phyloP scores from a whole-genome alignment of 2,329 filamentous ascomycete species.

The Stachybotrys elegans region DNA sequence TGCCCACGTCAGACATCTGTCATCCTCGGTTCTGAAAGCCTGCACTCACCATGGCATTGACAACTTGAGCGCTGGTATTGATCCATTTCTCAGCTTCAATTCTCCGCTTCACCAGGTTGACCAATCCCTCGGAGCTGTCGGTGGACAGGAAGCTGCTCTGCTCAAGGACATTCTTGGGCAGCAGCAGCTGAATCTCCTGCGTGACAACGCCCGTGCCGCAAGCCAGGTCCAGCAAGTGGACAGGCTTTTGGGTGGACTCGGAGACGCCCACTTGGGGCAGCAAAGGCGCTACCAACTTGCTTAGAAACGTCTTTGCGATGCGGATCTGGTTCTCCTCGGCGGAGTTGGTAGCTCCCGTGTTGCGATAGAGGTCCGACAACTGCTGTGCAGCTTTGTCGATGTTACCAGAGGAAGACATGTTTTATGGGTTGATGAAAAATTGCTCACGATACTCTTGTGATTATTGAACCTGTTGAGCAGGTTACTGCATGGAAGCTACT shows the following conservation, averaged over 20 bases:
- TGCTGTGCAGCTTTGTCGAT: background rate
- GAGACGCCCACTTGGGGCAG: slow-evolving; percentile 19
- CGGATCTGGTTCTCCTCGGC: background rate
- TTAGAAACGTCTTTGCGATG: slow-evolving; percentile 9
- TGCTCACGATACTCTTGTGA: background rate
- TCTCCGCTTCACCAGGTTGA: slow-evolving; percentile 34
- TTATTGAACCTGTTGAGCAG: background rate
- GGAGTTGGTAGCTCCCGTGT: no score
- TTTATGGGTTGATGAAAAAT: background rate
- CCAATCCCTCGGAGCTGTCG: slow-evolving; percentile 38
- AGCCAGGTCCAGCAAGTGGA: slow-evolving; percentile 45
- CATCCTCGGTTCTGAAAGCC: no score
- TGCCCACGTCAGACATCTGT: no score
- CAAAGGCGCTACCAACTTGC: slow-evolving; percentile 13
- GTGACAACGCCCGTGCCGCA: slow-evolving; percentile 48
- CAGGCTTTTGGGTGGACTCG: slow-evolving; percentile 16
- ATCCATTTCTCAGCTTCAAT: slow-evolving; percentile 38
- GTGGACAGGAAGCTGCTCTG: slow-evolving; percentile 43
- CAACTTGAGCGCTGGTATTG: slow-evolving; percentile 33
- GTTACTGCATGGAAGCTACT: background rate
- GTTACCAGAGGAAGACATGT: background rate
- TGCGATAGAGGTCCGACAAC: background rate
- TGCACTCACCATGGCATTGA: slow-evolving; percentile 39
- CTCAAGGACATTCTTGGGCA: slow-evolving; percentile 31
- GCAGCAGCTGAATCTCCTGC: slow-evolving; percentile 33